Evolutionary conservation across 805 yeast genomes (phyloP).

Genomic region (Metschnikowia noctiluminum): DNA sequence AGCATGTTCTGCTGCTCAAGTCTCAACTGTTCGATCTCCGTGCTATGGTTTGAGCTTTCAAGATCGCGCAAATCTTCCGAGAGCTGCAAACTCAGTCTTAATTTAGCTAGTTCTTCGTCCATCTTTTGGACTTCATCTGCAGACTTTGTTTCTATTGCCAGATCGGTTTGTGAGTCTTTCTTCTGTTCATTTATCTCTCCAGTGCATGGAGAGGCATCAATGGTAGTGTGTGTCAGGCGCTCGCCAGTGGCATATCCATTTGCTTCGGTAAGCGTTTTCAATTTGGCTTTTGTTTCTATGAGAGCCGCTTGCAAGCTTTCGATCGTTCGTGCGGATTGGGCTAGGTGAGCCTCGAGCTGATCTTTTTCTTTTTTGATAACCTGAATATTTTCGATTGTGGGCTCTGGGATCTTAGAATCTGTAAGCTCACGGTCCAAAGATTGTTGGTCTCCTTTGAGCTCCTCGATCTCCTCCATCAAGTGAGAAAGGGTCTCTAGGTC

Average conservation of each 20-base stretch:
- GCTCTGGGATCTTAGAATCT: not conserved
- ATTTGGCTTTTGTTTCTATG: not conserved
- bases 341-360: conserved; percentile 2
- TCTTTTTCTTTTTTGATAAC: conserved; percentile 1
- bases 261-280: not conserved
- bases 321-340: conserved; percentile 1
- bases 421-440: not conserved
- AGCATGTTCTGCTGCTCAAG: conserved; percentile 2
- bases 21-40: not conserved
- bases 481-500: conserved; percentile 10
- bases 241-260: no score
- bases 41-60: no score
- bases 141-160: no score
- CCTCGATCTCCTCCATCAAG: conserved; percentile 11
- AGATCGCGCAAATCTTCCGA: no score
- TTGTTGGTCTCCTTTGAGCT: not conserved
- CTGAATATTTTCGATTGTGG: not conserved
- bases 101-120: no score
- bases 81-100: no score
- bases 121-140: no score
- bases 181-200: no score
- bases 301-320: conserved; percentile 3
- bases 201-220: no score
- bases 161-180: no score
- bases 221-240: no score